Percentiles rank a stretch among this genome's conserved stretches.
phyloP scores from a whole-genome alignment of 495 filamentous ascomycete genomes.

The Daldinia concentrica region DNA sequence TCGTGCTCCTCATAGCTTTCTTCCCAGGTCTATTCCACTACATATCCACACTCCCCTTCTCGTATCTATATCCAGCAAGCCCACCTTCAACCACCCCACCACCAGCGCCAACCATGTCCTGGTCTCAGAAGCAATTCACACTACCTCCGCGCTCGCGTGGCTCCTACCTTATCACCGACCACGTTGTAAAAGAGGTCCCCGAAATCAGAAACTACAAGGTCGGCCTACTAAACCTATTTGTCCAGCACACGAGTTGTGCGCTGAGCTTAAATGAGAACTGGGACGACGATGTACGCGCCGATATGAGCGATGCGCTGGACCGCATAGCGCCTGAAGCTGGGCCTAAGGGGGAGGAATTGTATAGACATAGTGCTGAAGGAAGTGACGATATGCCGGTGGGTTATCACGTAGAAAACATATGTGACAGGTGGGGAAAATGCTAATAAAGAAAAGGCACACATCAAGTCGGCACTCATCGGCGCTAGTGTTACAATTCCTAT shows the following conservation, averaged over 20 bases:
- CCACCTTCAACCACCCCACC: slow-evolving; percentile 33
- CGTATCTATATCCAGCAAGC: slow-evolving; percentile 42
- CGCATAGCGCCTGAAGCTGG: slow-evolving; percentile 81
- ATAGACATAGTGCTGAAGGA: slow-evolving; percentile 90
- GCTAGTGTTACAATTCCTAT: slow-evolving; percentile 91
- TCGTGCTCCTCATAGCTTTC: slow-evolving; percentile 61
- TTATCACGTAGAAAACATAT: background rate
- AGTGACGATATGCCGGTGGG: slow-evolving; percentile 71
- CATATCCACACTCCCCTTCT: slow-evolving; percentile 56
- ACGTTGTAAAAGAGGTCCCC: slow-evolving; percentile 72
- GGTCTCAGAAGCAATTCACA: slow-evolving; percentile 81
- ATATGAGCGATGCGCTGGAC: slow-evolving; percentile 95
- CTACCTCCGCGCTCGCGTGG: slow-evolving; percentile 79
- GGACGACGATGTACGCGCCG: slow-evolving; percentile 65
- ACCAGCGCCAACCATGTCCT: slow-evolving; percentile 64
- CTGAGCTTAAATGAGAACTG: slow-evolving; percentile 94
- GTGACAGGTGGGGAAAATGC: background rate
- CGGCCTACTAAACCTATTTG: slow-evolving; percentile 86
- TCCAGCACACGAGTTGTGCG: slow-evolving; percentile 90
- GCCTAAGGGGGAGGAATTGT: slow-evolving; percentile 71
- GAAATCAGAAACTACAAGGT: slow-evolving; percentile 82
- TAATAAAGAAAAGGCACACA: slow-evolving; percentile 66
- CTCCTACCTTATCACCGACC: slow-evolving; percentile 87
- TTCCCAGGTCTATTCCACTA: slow-evolving; percentile 65
- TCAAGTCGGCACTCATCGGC: slow-evolving; percentile 90